phyloP scores from a whole-genome alignment of 352 stramenopile genomes.

The Phytophthora multivora region DNA sequence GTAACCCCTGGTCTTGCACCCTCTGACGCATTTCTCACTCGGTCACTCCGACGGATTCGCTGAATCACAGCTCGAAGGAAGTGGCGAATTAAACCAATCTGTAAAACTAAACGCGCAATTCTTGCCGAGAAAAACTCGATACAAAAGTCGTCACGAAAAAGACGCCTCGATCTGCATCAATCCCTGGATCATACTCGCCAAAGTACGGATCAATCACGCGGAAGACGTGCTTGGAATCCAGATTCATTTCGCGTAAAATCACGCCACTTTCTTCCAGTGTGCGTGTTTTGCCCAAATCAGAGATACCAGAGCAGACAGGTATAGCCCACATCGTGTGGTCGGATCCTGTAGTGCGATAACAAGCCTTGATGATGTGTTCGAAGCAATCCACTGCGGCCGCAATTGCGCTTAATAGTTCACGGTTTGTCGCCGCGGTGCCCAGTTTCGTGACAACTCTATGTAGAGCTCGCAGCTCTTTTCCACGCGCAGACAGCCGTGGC shows the following conservation, averaged over 20 bases:
- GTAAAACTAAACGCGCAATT: constrained; percentile 28
- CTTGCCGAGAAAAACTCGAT: constrained; percentile 22
- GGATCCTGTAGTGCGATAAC: background rate
- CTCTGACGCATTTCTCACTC: constrained; percentile 11
- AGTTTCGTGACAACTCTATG: too few relatives aligned
- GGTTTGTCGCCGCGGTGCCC: too few relatives aligned
- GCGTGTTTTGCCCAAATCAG: constrained; percentile 35
- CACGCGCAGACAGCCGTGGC: too few relatives aligned
- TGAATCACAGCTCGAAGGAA: background rate
- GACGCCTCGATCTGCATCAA: constrained; percentile 43
- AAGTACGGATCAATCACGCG: background rate
- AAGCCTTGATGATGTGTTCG: constrained; percentile 2
- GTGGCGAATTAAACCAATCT: background rate
- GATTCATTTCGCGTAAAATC: constrained; percentile 27
- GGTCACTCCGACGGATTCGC: background rate
- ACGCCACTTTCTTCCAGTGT: constrained; percentile 37
- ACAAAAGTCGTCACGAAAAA: constrained; percentile 27
- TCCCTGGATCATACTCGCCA: constrained; percentile 6
- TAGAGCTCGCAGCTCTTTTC: too few relatives aligned
- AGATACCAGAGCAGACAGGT: constrained; percentile 38
- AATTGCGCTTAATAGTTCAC: constrained; percentile 14
- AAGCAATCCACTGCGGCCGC: constrained; percentile 4
- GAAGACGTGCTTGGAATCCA: constrained; percentile 22
- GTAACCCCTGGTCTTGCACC: background rate
- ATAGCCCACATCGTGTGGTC: constrained; percentile 22